Percentiles rank a stretch among this genome's conserved stretches.
phyloP scores from a whole-genome alignment of 495 filamentous ascomycete species.

The Trichoderma virens region DNA sequence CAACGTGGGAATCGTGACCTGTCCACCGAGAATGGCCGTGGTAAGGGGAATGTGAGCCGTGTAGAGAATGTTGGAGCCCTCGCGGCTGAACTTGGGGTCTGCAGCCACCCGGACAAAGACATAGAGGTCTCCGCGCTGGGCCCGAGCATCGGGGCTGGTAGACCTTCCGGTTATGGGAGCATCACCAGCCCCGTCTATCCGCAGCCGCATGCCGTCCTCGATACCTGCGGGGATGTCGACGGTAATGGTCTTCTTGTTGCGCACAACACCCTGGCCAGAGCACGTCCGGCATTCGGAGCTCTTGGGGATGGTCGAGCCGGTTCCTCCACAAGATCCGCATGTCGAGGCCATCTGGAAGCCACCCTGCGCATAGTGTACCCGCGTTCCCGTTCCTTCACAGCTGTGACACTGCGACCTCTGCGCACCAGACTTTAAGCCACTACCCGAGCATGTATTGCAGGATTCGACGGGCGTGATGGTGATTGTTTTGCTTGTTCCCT shows the following conservation, averaged over 20 bases:
- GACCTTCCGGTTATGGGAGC: constrained; percentile 64
- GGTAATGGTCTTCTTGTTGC: constrained; percentile 68
- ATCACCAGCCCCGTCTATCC: constrained; percentile 77
- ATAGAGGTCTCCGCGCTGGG: constrained; percentile 73
- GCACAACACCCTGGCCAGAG: constrained; percentile 65
- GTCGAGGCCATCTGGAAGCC: constrained; percentile 94
- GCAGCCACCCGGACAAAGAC: constrained; percentile 75
- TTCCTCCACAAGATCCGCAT: constrained; percentile 71
- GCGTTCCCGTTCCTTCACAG: constrained; percentile 80
- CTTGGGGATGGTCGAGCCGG: constrained; percentile 60
- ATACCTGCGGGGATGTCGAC: constrained; percentile 91
- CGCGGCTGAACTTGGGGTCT: constrained; percentile 78
- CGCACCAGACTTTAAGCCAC: constrained; percentile 74
- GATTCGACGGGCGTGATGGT: constrained; percentile 64
- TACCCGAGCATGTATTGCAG: constrained; percentile 76
- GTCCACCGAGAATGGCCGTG: constrained; percentile 85
- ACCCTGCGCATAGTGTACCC: constrained; percentile 79
- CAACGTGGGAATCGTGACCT: constrained; percentile 80
- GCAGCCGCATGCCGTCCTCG: constrained; percentile 88
- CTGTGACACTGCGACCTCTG: constrained; percentile 62
- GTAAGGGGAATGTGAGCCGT: constrained; percentile 87
- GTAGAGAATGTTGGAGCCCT: constrained; percentile 83
- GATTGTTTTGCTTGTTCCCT: constrained; percentile 73
- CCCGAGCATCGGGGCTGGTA: constrained; percentile 47
- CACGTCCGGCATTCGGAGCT: constrained; percentile 76